A percentile compares a stretch with the other conserved stretches of the same genome.
Conservation (phyloP, 2,329 filamentous ascomycete species). For the Exophiala sp. region DNA sequence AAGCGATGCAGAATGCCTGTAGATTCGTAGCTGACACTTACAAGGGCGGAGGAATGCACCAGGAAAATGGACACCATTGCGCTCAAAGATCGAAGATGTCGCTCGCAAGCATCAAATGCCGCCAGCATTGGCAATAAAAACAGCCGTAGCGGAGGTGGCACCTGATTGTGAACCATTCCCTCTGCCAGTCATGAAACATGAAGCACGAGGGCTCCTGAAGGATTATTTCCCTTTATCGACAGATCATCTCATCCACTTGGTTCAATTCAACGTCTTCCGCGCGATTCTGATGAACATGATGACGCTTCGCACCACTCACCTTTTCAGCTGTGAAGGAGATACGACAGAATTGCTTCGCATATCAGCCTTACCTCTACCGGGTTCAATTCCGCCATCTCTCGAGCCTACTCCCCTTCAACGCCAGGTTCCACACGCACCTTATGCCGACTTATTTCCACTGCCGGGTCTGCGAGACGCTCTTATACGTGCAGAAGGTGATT, state of each 20-base stretch:
- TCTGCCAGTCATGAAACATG: neutral
- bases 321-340: neutral
- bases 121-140: neutral
- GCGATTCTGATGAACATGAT: conserved; percentile 4
- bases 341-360: neutral
- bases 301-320: neutral
- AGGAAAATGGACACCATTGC: conserved; percentile 2
- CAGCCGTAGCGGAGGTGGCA: neutral
- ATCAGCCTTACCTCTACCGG: neutral
- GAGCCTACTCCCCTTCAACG: conserved; percentile 26
- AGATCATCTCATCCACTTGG: conserved; percentile 8
- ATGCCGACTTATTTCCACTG: conserved; percentile 33
- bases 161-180: neutral
- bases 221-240: conserved; percentile 1
- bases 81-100: conserved; percentile 7
- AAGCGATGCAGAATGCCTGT: too few relatives aligned
- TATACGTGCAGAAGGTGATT: conserved; percentile 14
- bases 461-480: conserved; percentile 29
- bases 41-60: neutral
- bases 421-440: conserved; percentile 29
- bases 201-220: neutral
- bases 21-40: neutral
- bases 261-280: conserved; percentile 10
- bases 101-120: neutral
- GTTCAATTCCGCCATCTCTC: conserved; percentile 21